These are phyloP conservation scores for Microglena sp. DNA, from an alignment of 139 green algal species.

Conservation along the genomic window DNA sequence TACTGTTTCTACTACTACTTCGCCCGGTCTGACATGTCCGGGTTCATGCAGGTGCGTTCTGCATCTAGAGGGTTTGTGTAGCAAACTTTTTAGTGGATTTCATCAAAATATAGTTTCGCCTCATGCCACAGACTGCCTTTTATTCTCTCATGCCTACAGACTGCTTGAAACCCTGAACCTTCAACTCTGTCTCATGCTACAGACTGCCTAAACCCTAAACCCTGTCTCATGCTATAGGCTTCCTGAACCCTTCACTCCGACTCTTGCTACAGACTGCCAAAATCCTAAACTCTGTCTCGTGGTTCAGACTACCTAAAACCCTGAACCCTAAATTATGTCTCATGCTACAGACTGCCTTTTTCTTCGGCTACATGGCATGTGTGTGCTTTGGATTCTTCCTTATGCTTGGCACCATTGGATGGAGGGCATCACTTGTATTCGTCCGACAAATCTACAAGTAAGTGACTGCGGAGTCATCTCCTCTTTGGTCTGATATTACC, in stretches of 20 bases:
- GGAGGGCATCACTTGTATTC: conserved; percentile 59
- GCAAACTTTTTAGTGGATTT: background rate
- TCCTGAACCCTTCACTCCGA: background rate
- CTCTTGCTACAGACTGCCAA: background rate
- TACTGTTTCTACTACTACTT: conserved; percentile 98
- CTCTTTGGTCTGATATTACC: no score
- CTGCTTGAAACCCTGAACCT: background rate
- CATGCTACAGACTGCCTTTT: conserved; percentile 60
- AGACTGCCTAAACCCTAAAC: background rate
- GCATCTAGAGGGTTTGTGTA: no score
- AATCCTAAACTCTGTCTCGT: background rate
- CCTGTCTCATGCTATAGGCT: background rate
- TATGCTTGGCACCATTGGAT: conserved; percentile 82
- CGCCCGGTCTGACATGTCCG: conserved; percentile 72
- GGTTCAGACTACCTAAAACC: no score
- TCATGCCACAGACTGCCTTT: background rate
- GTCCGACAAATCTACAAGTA: conserved; percentile 36
- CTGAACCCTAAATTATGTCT: background rate
- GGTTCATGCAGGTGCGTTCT: conserved; percentile 42
- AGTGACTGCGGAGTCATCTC: background rate
- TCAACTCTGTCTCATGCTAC: background rate
- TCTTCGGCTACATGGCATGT: conserved; percentile 80
- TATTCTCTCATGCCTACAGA: background rate
- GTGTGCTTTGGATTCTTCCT: conserved; percentile 62
- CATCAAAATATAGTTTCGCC: background rate